Conservation (phyloP, 306 rosid species). For the Vachellia collinsii region DNA sequence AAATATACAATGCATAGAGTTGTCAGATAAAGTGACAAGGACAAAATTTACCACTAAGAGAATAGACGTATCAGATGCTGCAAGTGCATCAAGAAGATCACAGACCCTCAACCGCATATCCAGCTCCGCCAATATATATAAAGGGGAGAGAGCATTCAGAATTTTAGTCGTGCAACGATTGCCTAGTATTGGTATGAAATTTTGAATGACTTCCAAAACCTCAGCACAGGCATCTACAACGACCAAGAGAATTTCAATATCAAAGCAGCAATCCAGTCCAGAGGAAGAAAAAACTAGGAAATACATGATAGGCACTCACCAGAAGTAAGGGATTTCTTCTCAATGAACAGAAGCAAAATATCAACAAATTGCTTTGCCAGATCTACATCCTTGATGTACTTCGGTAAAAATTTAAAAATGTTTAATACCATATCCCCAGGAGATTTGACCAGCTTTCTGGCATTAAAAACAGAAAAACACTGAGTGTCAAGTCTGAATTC, state of each 20-base stretch:
- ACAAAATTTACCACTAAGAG: conserved; percentile 59
- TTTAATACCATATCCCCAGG: conserved; percentile 69
- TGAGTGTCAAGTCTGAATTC: conserved; percentile 9
- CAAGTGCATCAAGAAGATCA: conserved; percentile 75
- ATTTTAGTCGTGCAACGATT: conserved; percentile 57
- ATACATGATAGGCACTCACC: conserved; percentile 50
- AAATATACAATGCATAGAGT: conserved; percentile 6
- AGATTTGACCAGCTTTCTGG: conserved; percentile 77
- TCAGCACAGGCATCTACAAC: conserved; percentile 68
- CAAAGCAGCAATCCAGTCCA: conserved; percentile 15
- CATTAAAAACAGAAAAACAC: conserved; percentile 16
- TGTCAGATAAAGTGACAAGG: conserved; percentile 26
- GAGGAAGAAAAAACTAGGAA: conserved; percentile 9
- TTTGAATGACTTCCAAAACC: conserved; percentile 63
- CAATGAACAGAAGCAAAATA: conserved; percentile 67
- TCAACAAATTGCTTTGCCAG: conserved; percentile 68
- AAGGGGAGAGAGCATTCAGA: conserved; percentile 64
- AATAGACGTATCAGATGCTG: conserved; percentile 63
- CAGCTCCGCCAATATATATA: conserved; percentile 64
- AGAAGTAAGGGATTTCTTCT: conserved; percentile 56
- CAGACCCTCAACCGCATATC: conserved; percentile 73
- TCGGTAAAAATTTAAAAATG: conserved; percentile 71
- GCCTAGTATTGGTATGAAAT: conserved; percentile 63
- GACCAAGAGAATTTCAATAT: conserved; percentile 35
- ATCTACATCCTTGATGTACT: conserved; percentile 59